Evolutionary conservation across 345 rosid species (phyloP), one percentile per base, ranked within the genome.

Genomic region (Eucalyptus melliodora): DNA sequence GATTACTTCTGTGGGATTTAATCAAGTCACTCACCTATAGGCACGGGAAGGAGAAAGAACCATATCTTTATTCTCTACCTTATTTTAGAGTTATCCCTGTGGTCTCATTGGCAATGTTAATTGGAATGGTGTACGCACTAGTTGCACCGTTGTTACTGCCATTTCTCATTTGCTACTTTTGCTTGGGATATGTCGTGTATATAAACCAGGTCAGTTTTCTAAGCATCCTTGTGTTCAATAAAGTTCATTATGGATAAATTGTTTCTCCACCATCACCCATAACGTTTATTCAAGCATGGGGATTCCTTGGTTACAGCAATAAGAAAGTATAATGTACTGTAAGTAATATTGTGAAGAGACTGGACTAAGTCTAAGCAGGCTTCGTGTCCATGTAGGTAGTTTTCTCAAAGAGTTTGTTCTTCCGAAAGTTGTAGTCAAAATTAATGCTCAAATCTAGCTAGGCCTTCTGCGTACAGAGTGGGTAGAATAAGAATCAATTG

Each of bases 121-220:
- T 97, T 49, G 98, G 99, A 87, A 92, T 93, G 92, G 97, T 97
- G 40, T 97, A 97, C 89, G 99, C 99, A 9, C 94, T 97, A 67
- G 93, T 97, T 1, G 94, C 98, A 19, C 98, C 98, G 24, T 90
- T 97, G 93, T 91, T 97, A 91, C 97, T 97, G 50, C 99, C 98
- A 59, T 93, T 95, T 91, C 96, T 97, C 51, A 92, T 97, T 88
- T 97, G 95, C 88, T 97, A 94, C 92, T 97, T 97, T 90, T 93
- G 92, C 91, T 91, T 97, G 27, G 99, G 99, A 88, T 97, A 97
- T 88, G 92, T 94, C 12, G 98, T 97, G 47, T 95, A 92, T 89
- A 91, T 96, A 93, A 97, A 95, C 92, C 99, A 97, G 99, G 98
- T 95, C 8, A 49, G 19, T 56, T 49, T 40, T 30, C 27, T 50